Percentiles rank a stretch among this genome's conserved stretches.
Conservation (phyloP, 2,329 filamentous ascomycete genomes). For the Dothistroma septosporum region DNA sequence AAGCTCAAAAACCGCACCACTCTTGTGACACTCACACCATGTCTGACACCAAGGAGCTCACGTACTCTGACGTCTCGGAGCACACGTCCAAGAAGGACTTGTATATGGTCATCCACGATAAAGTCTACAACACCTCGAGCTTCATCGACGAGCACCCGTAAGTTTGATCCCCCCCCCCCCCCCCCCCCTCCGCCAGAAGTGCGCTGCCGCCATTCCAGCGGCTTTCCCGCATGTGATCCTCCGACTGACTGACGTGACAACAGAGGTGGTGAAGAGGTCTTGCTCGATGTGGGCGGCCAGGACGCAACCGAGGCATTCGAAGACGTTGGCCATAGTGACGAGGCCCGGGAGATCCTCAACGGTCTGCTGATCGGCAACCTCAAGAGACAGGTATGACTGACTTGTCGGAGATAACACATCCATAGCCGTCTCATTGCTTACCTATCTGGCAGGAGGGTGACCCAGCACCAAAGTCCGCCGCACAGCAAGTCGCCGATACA, state of each 20-base stretch:
- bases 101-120: conserved; percentile 88
- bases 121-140: conserved; percentile 84
- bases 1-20: not conserved
- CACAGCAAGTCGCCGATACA: conserved; percentile 48
- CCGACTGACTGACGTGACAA: not conserved
- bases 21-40: conserved; percentile 36
- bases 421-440: not conserved
- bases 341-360: conserved; percentile 89
- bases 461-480: conserved; percentile 63
- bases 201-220: not conserved
- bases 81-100: conserved; percentile 94
- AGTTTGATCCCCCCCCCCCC: conserved; percentile 35
- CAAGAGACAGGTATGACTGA: conserved; percentile 68
- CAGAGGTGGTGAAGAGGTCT: conserved; percentile 96
- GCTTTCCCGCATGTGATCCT: not conserved
- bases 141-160: conserved; percentile 98
- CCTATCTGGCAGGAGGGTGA: conserved; percentile 62
- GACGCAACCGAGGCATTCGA: conserved; percentile 98
- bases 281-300: conserved; percentile 92
- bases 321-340: conserved; percentile 98
- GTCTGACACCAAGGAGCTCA: conserved; percentile 60
- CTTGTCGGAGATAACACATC: not conserved
- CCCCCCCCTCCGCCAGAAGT: not conserved
- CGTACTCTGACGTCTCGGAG: conserved; percentile 74
- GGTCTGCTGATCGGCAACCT: conserved; percentile 69